These are phyloP conservation scores for Mortierella polycephala DNA, from an alignment of 371 early-diverging fungal species.

Conservation along the genomic window DNA sequence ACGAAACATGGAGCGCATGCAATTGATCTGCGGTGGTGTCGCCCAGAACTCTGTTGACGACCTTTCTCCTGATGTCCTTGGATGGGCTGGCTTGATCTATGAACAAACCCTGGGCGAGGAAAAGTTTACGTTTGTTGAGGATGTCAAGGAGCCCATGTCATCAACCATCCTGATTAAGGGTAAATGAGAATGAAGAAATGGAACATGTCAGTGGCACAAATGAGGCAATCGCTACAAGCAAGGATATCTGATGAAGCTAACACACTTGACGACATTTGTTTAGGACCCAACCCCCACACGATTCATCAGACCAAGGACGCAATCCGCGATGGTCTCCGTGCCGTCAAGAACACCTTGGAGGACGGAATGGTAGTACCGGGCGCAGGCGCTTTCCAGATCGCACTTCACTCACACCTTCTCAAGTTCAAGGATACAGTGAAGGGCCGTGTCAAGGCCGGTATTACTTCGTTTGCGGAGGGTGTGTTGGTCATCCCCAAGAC, in stretches of 20 bases:
- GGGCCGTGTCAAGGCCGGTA: constrained; percentile 96
- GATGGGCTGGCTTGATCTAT: constrained; percentile 95
- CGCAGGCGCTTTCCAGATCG: constrained; percentile 97
- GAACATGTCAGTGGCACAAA: background rate
- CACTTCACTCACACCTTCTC: constrained; percentile 81
- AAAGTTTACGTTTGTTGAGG: constrained; percentile 99
- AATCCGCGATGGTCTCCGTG: constrained; percentile 98
- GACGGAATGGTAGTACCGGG: constrained; percentile 95
- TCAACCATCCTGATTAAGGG: constrained; percentile 98
- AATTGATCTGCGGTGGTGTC: constrained; percentile 96
- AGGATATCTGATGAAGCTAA: background rate
- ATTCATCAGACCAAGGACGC: constrained; percentile 97
- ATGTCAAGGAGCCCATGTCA: constrained; percentile 92
- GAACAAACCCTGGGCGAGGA: constrained; percentile 99
- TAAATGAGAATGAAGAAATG: background rate
- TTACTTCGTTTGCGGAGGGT: constrained; percentile 97
- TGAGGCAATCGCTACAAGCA: too few relatives aligned
- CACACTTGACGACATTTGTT: background rate
- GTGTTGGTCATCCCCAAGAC: constrained; percentile 97
- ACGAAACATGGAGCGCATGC: constrained; percentile 99
- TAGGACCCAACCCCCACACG: constrained; percentile 94
- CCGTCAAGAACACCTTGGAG: constrained; percentile 97
- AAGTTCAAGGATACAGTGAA: constrained; percentile 92
- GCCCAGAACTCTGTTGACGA: constrained; percentile 99
- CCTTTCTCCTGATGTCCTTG: constrained; percentile 88